These are phyloP conservation scores for Porphyridium purpureum DNA, from an alignment of 23 red algal genomes.

Conservation along the genomic window DNA sequence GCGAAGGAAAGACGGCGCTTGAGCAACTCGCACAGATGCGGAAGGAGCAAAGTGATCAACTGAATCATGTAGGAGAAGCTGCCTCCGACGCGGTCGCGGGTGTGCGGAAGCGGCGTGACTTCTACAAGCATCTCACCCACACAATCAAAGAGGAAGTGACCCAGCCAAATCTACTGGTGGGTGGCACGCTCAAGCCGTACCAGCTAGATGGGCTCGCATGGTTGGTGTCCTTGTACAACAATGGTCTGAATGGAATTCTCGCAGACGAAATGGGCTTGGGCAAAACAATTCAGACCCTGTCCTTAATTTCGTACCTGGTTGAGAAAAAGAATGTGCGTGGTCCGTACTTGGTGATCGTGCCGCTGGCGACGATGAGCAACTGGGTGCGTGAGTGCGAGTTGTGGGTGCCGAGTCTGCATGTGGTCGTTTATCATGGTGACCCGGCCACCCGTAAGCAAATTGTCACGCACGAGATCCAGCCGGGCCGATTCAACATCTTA, in stretches of 20 bases:
- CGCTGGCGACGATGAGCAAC: conserved; percentile 71
- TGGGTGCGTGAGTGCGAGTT: conserved; percentile 83
- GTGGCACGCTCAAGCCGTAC: conserved; percentile 83
- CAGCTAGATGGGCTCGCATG: conserved; percentile 87
- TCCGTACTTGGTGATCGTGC: conserved; percentile 81
- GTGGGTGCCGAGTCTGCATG: conserved; percentile 62
- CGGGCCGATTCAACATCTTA: conserved; percentile 53
- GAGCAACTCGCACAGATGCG: no score
- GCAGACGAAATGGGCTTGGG: conserved; percentile 98
- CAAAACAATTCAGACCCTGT: conserved; percentile 92
- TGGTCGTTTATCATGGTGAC: conserved; percentile 86
- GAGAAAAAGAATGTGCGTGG: conserved; percentile 67
- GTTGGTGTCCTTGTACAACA: conserved; percentile 87
- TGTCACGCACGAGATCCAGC: conserved; percentile 59
- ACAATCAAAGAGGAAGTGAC: conserved; percentile 68
- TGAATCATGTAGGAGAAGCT: no score
- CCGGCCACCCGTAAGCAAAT: conserved; percentile 41
- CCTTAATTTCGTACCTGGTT: conserved; percentile 60
- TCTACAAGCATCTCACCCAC: conserved; percentile 85
- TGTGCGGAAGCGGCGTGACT: conserved; percentile 39
- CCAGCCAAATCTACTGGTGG: conserved; percentile 54
- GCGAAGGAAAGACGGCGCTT: no score
- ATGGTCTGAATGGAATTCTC: conserved; percentile 84
- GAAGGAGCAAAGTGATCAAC: no score
- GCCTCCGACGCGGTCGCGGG: neutral